Evolutionary conservation across 306 rosid species (phyloP).

Genomic region (Gastrolobium villosum): DNA sequence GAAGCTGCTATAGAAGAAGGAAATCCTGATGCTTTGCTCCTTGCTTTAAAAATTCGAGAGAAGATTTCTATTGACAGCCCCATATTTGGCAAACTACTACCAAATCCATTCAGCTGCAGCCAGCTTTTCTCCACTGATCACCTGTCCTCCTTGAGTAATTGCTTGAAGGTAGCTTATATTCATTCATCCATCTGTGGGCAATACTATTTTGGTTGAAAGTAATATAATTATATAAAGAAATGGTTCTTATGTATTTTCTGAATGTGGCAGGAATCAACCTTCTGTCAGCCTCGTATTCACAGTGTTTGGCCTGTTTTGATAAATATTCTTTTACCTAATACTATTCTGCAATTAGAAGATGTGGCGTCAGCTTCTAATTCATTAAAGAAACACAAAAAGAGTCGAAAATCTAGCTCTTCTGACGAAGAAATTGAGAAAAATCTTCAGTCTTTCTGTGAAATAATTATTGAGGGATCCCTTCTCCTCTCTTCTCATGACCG

Average conservation of each 20-base stretch:
- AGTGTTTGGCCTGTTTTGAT: constrained; percentile 87
- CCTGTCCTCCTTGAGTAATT: constrained; percentile 71
- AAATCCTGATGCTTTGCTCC: constrained; percentile 93
- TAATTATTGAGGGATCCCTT: constrained; percentile 88
- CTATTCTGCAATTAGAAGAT: constrained; percentile 75
- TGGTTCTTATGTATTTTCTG: constrained; percentile 32
- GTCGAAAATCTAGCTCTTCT: constrained; percentile 78
- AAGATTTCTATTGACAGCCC: constrained; percentile 60
- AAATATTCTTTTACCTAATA: constrained; percentile 73
- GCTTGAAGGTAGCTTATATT: constrained; percentile 76
- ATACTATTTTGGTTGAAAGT: constrained; percentile 15
- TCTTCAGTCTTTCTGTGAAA: constrained; percentile 74
- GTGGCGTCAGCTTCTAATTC: constrained; percentile 72
- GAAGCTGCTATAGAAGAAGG: constrained; percentile 77
- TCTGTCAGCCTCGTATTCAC: constrained; percentile 95
- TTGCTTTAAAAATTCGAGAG: constrained; percentile 77
- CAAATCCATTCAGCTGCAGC: constrained; percentile 72
- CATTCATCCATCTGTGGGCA: constrained; percentile 6
- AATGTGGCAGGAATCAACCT: constrained; percentile 88
- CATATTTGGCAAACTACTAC: constrained; percentile 70
- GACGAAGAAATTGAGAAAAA: constrained; percentile 80
- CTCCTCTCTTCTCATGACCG: constrained; percentile 97
- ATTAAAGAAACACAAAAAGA: constrained; percentile 85
- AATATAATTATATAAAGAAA: background rate
- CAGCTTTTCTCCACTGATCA: constrained; percentile 74